Evolutionary conservation across 805 yeast genomes (phyloP), one percentile per base, ranked within the genome.

Genomic region (Isabelozyma pseudorhagii): DNA sequence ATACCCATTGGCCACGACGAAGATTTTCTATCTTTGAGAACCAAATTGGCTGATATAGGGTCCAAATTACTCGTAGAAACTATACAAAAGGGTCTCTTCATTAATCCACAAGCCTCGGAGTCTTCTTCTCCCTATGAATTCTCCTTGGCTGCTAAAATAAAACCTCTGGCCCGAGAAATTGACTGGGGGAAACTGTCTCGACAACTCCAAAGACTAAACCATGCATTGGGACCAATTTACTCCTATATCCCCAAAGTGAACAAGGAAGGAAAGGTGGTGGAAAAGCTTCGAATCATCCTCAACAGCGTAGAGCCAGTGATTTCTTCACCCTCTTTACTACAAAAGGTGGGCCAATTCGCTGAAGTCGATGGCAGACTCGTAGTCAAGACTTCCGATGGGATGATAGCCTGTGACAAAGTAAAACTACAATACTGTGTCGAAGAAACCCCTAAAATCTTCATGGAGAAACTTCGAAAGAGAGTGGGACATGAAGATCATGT

Each of bases 71-170:
- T 93, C 10, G 64, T 62, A 0, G 51, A 75, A 0, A 81, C 80
- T 0, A 53, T 91, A 0, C 55, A 57, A 1, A 50, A 70, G 0
- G 60, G 67, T 1, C 40, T 66, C 7, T 75, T 58, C 48, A 43
- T 47, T 38, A 59, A 65, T 44, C 50, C 58, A 1, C 41, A 27
- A 0, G 46, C 57, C 14, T 46, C 62, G 1, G 25, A 21, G 25
- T 5, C 69, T 2, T 15, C 43, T 2, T 62, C 74, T 1, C 41
- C 48, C 4, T 66, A 68, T 46, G 54, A 67, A 42, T 75, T 58
- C 51, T 80, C 87, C 0, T 72, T 80, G 49, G 94, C 96, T 0
- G 67, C 78, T 1, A 86, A 83, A 58, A 72, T 88, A 28, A 57
- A 66, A 1, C 66, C 80, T 0, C 47, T 58, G 1, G 76, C 73